A percentile compares a stretch with the other conserved stretches of the same genome.
Evolutionary conservation across 2,329 filamentous ascomycete genomes (phyloP).

Genomic region (Cercospora nicotianae): DNA sequence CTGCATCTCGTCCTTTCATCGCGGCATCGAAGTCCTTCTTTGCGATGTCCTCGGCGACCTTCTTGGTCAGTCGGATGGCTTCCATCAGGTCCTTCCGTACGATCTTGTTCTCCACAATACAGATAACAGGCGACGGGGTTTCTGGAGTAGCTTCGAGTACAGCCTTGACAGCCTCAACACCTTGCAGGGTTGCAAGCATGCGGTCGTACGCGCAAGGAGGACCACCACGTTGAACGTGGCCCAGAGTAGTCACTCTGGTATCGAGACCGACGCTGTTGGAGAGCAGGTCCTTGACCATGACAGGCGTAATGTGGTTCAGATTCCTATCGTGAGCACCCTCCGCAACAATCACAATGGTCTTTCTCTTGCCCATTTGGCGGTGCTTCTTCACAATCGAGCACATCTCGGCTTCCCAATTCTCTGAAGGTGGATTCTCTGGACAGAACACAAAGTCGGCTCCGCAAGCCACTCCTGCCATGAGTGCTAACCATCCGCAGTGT

Average conservation of each 20-base stretch:
- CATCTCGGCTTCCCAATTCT: slow-evolving; percentile 91
- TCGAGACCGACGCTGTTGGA: slow-evolving; percentile 78
- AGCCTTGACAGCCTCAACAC: slow-evolving; percentile 89
- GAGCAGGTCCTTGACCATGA: slow-evolving; percentile 84
- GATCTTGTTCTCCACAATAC: slow-evolving; percentile 97
- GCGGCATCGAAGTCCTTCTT: slow-evolving; percentile 82
- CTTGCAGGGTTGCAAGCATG: slow-evolving; percentile 88
- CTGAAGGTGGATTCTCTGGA: slow-evolving; percentile 83
- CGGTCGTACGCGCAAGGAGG: slow-evolving; percentile 91
- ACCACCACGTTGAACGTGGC: slow-evolving; percentile 95
- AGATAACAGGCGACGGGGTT: slow-evolving; percentile 90
- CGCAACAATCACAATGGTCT: slow-evolving; percentile 96
- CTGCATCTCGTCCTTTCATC: slow-evolving; percentile 84
- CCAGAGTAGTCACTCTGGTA: slow-evolving; percentile 90
- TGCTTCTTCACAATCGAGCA: slow-evolving; percentile 75
- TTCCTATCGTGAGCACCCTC: slow-evolving; percentile 87
- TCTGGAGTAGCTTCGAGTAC: slow-evolving; percentile 86
- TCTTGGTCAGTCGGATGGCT: slow-evolving; percentile 82
- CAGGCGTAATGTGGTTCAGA: slow-evolving; percentile 78
- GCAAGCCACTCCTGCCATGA: slow-evolving; percentile 93
- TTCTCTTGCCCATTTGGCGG: slow-evolving; percentile 83
- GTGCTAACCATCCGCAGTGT: slow-evolving; percentile 94
- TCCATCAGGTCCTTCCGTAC: slow-evolving; percentile 84
- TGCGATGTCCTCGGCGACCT: slow-evolving; percentile 78
- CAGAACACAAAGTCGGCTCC: slow-evolving; percentile 97